Base-by-base conservation (phyloP, 2,329 filamentous ascomycete genomes). In the Pseudopyricularia javanii region DNA sequence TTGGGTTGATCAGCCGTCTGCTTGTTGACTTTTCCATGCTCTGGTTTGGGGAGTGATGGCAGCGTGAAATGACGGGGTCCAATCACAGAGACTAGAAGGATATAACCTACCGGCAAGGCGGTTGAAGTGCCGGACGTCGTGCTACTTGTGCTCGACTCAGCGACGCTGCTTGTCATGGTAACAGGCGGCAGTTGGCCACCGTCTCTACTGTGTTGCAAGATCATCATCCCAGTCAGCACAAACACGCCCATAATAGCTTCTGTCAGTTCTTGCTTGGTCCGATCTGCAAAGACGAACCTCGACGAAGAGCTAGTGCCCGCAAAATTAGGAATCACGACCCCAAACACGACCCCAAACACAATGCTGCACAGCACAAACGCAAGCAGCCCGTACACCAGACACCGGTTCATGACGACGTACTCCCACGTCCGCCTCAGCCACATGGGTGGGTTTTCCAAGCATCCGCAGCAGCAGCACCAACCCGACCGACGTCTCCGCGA, bases 321-420 rank as follows among this genome's bases (percentile, higher is more conserved):
- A 4, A 50, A 9, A 9, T 45, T 52, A 9, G 50, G 50, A 12
- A 52, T 28, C 15, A 52, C 35, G 37, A 43, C 37, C n/a, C 33
- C 50, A 14, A 45, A 47, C 15, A 52, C 35, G 50, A 52, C 26
- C 24, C 34, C 35, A 20, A 52, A 47, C n/a, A 52, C 26, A n/a
- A 52, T 43, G 12, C 15, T 33, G 35, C 50, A 45, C n/a, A 52
- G 15, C n/a, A 45, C 26, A 30, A 28, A 37, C 8, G 50, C 34
- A 12, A 52, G n/a, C 9, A 33, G 14, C 9, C 33, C 50, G 37
- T 47, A 52, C 35, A 52, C 28, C n/a, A 33, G 34, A 14, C 50
- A 52, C 7, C 50, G 37, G 37, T 52, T 52, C 20, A 43, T 22
- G 15, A 37, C 34, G 50, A 37, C 8, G 26, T 40, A 52, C 32